phyloP scores from a whole-genome alignment of 257 asterid genomes.

The Thymus mandschuricus region DNA sequence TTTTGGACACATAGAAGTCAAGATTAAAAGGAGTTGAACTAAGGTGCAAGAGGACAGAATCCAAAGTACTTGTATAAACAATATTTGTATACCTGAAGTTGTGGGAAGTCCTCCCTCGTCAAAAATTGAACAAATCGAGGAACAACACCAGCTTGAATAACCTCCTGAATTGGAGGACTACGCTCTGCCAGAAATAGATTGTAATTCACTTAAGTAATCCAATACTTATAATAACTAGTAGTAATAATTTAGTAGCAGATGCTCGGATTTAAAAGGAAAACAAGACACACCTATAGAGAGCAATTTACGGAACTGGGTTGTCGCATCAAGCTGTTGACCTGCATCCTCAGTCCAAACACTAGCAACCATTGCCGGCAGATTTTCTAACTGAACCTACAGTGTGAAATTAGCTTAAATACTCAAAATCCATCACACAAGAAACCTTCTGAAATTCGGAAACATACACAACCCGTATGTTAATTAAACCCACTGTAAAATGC shows the following conservation, averaged over 20 bases:
- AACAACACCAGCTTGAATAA: slow-evolving; percentile 82
- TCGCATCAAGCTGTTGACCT: slow-evolving; percentile 66
- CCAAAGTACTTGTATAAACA: neutral
- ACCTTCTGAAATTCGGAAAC: neutral
- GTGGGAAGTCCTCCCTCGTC: slow-evolving; percentile 78
- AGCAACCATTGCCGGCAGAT: slow-evolving; percentile 69
- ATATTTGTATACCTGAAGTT: slow-evolving; percentile 63
- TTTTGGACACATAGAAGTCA: neutral
- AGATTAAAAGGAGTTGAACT: neutral
- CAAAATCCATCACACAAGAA: neutral
- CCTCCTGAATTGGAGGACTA: slow-evolving; percentile 88
- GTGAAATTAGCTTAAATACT: neutral
- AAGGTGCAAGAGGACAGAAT: neutral
- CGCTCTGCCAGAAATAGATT: slow-evolving; percentile 53
- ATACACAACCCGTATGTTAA: neutral
- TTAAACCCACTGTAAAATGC: neutral
- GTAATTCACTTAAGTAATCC: slow-evolving; percentile 3
- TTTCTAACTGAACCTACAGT: slow-evolving; percentile 60
- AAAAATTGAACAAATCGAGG: slow-evolving; percentile 84
- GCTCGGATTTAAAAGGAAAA: neutral
- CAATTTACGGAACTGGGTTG: slow-evolving; percentile 75
- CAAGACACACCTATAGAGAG: slow-evolving; percentile 67
- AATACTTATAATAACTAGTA: neutral
- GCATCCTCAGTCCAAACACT: slow-evolving; percentile 70
- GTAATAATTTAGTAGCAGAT: neutral